Evolutionary conservation across 2,329 filamentous ascomycete species (phyloP).

Genomic region (Fusarium gaditjirri): DNA sequence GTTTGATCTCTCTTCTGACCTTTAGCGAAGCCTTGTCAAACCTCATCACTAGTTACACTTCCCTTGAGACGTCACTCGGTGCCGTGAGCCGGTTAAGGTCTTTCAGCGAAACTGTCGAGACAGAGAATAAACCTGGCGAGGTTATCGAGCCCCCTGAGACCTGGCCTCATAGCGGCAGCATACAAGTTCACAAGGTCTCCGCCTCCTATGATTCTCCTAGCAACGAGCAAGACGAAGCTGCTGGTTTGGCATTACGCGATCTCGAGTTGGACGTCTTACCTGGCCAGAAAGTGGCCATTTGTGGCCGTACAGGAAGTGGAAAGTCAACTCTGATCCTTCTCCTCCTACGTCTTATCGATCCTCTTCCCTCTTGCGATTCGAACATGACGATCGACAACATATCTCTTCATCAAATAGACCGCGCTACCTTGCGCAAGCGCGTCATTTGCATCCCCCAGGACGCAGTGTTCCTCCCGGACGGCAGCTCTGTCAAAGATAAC

Average conservation of each 20-base stretch:
- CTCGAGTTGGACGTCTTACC: conserved; percentile 45
- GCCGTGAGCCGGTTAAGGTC: conserved; percentile 39
- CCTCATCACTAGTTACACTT: conserved; percentile 38
- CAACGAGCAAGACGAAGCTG: not conserved
- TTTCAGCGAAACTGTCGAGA: conserved; percentile 40
- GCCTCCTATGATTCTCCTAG: conserved; percentile 47
- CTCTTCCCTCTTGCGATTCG: conserved; percentile 36
- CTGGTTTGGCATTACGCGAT: conserved; percentile 41
- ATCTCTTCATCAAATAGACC: conserved; percentile 51
- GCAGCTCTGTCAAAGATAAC: conserved; percentile 54
- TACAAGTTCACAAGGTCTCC: conserved; percentile 48
- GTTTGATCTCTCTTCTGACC: conserved; percentile 51
- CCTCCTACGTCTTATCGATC: conserved; percentile 55
- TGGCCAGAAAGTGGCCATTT: conserved; percentile 51
- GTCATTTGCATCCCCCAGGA: conserved; percentile 66
- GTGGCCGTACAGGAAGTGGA: conserved; percentile 54
- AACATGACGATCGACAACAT: conserved; percentile 58
- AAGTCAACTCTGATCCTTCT: conserved; percentile 57
- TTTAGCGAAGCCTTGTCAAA: conserved; percentile 43
- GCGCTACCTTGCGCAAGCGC: conserved; percentile 56
- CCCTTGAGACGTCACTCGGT: conserved; percentile 38
- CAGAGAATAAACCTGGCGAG: conserved; percentile 38
- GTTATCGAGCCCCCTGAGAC: conserved; percentile 27
- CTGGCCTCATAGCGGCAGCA: conserved; percentile 48
- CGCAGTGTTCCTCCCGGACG: conserved; percentile 60